phyloP scores from a whole-genome alignment of 805 yeast genomes.

The Nakazawaea anatomiae region DNA sequence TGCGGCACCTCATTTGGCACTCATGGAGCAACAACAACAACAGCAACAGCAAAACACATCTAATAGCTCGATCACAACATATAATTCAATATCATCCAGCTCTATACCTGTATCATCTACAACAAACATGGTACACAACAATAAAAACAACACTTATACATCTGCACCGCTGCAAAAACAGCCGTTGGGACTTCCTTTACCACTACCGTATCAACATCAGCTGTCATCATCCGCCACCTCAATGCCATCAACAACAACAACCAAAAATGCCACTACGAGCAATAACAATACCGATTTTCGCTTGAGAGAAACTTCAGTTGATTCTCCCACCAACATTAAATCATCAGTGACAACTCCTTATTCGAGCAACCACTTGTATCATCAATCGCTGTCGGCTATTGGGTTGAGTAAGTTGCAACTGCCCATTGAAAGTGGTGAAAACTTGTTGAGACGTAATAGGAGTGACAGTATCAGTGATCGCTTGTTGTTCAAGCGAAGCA shows the following conservation, averaged over 20 bases:
- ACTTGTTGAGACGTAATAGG: slow-evolving; percentile 7
- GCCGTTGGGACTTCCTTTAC: neutral
- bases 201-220: slow-evolving; percentile 9
- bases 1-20: neutral
- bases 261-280: neutral
- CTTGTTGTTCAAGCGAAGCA: slow-evolving; percentile 8
- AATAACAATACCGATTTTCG: neutral
- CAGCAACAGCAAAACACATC: slow-evolving; percentile 3
- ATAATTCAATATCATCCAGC: slow-evolving; percentile 10
- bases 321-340: neutral
- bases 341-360: no score
- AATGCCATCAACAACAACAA: slow-evolving; percentile 9
- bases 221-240: neutral
- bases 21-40: neutral
- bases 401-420: slow-evolving; percentile 5
- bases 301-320: neutral
- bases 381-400: neutral
- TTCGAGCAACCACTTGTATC: neutral
- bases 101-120: slow-evolving; percentile 5
- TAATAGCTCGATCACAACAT: slow-evolving; percentile 5
- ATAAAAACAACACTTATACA: neutral
- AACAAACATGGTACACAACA: no score
- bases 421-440: slow-evolving; percentile 6
- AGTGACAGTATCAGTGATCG: slow-evolving; percentile 11
- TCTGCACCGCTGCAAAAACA: neutral